Evolutionary conservation across 2,329 filamentous ascomycete species (phyloP).

Genomic region (Fusarium pseudoanthophilum): DNA sequence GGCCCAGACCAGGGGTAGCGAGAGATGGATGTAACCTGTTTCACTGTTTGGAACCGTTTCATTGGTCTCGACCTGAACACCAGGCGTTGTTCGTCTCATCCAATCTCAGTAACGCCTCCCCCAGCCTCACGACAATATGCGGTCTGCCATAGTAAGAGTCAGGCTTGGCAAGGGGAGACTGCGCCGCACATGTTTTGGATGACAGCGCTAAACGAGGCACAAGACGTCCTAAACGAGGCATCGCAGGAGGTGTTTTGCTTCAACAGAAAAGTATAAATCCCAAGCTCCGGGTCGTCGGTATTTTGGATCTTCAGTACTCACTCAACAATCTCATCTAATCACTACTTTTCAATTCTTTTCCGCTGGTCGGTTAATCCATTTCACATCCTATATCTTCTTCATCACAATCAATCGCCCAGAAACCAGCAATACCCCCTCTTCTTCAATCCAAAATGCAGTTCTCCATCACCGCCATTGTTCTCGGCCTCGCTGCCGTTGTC

Average conservation of each 20-base stretch:
- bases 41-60: not conserved
- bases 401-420: not conserved
- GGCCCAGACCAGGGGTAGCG: not conserved
- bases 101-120: not conserved
- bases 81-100: slow-evolving; percentile 1
- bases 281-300: not conserved
- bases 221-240: too few species aligned
- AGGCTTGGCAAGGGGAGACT: not conserved
- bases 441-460: slow-evolving; percentile 12
- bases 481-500: slow-evolving; percentile 12
- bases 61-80: not conserved
- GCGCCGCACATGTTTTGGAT: not conserved
- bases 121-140: not conserved
- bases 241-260: not conserved
- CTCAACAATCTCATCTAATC: slow-evolving; percentile 5
- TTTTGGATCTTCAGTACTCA: slow-evolving; percentile 11
- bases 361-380: slow-evolving; percentile 23
- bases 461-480: slow-evolving; percentile 13
- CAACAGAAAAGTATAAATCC: slow-evolving; percentile 11
- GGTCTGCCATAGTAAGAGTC: too few species aligned
- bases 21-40: not conserved
- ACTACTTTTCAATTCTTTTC: slow-evolving; percentile 17
- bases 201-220: not conserved
- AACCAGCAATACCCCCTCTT: not conserved
- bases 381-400: slow-evolving; percentile 1